Percentiles rank a stretch among this genome's conserved stretches.
These are phyloP conservation scores for Grosmannia serpens DNA, from an alignment of 2,329 filamentous ascomycete genomes.

Conservation along the genomic window DNA sequence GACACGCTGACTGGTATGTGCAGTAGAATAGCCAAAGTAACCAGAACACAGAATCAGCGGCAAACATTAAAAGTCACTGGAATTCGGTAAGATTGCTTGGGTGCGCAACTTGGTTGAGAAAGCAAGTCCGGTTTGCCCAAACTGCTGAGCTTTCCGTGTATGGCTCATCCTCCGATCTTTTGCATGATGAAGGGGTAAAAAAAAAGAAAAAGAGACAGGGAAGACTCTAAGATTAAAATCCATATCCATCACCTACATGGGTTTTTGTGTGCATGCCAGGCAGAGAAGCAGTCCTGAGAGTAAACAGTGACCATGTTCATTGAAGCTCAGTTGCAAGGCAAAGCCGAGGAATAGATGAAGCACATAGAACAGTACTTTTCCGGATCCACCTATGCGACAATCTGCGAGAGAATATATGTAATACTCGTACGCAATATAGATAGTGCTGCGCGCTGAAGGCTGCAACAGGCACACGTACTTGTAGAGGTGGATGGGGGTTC, in stretches of 20 bases:
- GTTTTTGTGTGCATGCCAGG: not conserved
- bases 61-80: not conserved
- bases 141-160: not conserved
- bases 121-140: not conserved
- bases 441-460: no score
- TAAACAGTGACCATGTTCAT: not conserved
- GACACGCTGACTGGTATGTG: not conserved
- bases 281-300: not conserved
- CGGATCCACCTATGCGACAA: not conserved
- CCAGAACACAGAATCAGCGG: not conserved
- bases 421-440: no score
- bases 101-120: no score
- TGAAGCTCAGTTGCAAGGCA: not conserved
- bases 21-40: not conserved
- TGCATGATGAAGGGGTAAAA: not conserved
- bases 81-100: constrained; percentile 2
- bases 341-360: not conserved
- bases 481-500: no score
- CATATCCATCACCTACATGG: not conserved
- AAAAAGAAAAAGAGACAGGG: not conserved
- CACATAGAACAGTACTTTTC: not conserved
- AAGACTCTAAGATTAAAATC: not conserved
- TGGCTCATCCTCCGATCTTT: not conserved
- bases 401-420: not conserved
- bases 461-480: no score